Conservation (phyloP, 129 eudicot genomes). For the Centaurea solstitialis region DNA sequence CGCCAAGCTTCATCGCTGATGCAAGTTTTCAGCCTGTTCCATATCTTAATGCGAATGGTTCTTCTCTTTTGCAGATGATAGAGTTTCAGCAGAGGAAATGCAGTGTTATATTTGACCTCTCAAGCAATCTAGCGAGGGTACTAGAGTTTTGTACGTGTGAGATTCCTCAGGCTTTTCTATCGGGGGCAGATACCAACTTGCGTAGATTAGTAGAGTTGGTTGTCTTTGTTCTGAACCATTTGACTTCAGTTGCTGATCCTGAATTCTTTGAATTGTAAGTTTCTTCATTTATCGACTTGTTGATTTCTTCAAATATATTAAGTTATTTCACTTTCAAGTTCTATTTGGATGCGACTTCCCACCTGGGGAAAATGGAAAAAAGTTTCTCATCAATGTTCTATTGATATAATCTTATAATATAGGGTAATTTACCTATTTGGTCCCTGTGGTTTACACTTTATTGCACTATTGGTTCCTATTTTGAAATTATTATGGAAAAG, state of each 20-base stretch:
- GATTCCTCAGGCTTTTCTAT: conserved; percentile 84
- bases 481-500: no score
- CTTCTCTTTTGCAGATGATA: conserved; percentile 49
- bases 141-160: conserved; percentile 87
- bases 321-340: neutral
- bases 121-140: conserved; percentile 94
- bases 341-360: conserved; percentile 1
- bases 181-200: conserved; percentile 84
- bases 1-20: neutral
- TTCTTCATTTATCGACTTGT: neutral
- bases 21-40: neutral
- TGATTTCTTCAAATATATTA: neutral
- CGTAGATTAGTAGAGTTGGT: conserved; percentile 85
- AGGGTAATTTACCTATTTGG: no score
- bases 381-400: neutral
- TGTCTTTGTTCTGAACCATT: conserved; percentile 81
- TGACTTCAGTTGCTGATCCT: conserved; percentile 73
- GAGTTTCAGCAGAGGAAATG: conserved; percentile 90
- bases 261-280: conserved; percentile 87
- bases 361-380: neutral
- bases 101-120: conserved; percentile 85
- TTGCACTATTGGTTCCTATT: no score
- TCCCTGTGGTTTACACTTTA: no score
- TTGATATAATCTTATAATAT: no score
- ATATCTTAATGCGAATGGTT: neutral